Base-by-base conservation (phyloP, 495 filamentous ascomycete species). In the Cercophora samala region DNA sequence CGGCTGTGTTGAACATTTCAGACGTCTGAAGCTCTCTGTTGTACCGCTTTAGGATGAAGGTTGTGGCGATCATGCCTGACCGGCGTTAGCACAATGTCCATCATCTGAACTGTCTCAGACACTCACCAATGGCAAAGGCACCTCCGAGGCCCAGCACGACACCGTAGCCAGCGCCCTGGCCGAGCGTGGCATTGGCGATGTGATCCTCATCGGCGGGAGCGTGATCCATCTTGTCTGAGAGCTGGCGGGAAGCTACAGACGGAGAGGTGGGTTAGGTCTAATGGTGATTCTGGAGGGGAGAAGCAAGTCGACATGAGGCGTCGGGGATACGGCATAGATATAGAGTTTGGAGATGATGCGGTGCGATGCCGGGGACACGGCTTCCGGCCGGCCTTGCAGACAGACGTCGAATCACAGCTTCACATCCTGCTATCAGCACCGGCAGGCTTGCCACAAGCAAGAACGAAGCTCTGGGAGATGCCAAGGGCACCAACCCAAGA, bases 1-100 rank as follows among this genome's bases (percentile, higher is more conserved):
- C 94, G 59, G 94, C 94, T 2, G 94, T 98, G 67, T 87, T 93
- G 86, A 97, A 98, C 91, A 96, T 97, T 79, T 98, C 94, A 0
- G 92, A 96, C 0, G 94, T 98, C 79, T 97, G 93, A 6, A 97
- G 84, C 79, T 98, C 94, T 81, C 92, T 84, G 75, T 97, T 94
- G 75, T 97, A 97, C 73, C 91, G 81, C 74, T 89, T 92, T 64
- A 96, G 80, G 62, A 91, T 85, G 82, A 88, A 93, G 11, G 92
- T 96, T 25, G 91, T 90, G 58, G 88, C 74, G 60, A 87, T 83
- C 83, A 80, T 81, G 69, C 66, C 71, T 69, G 61, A 9, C 37
- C 11, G 11, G 15, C 3, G 2, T 46, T 17, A 46, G 37, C 37
- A 46, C 37, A n/a, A 46, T 29, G 26, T 29, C 4, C 26, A 29